Conservation (phyloP, 306 rosid species). For the Abrus precatorius region DNA sequence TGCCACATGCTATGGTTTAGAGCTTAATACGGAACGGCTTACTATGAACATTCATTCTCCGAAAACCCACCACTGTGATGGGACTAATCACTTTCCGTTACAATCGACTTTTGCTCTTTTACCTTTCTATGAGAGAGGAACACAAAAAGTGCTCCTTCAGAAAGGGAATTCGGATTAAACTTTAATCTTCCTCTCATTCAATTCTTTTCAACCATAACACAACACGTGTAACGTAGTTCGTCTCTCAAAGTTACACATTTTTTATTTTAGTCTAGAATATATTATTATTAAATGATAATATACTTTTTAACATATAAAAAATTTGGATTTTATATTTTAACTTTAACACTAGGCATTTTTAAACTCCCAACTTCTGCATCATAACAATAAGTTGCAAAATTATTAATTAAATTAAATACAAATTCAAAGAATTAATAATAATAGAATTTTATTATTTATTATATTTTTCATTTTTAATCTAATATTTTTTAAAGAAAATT, state of each 20-base stretch:
- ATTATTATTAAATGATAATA: too few relatives aligned
- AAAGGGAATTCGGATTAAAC: conserved; percentile 28
- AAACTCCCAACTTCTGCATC: too few relatives aligned
- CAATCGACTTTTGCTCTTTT: conserved; percentile 26
- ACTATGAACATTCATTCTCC: not conserved
- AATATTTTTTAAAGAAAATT: too few relatives aligned
- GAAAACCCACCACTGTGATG: not conserved
- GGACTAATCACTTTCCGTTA: conserved; percentile 37
- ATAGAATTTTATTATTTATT: too few relatives aligned
- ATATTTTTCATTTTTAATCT: too few relatives aligned
- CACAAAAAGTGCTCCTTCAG: not conserved
- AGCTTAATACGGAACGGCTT: not conserved
- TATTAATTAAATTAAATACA: too few relatives aligned
- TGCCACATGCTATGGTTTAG: conserved; percentile 35
- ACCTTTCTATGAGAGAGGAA: not conserved
- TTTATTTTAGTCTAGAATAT: too few relatives aligned
- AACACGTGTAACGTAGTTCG: conserved; percentile 16
- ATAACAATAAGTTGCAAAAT: too few relatives aligned
- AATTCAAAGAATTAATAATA: too few relatives aligned
- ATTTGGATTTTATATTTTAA: too few relatives aligned
- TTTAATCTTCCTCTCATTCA: conserved; percentile 1
- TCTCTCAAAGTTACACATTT: not conserved
- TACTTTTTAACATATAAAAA: too few relatives aligned
- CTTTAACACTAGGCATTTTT: too few relatives aligned
- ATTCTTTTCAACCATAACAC: not conserved